Conservation (phyloP, 139 green algal species). For the Picochlorum sp. region DNA sequence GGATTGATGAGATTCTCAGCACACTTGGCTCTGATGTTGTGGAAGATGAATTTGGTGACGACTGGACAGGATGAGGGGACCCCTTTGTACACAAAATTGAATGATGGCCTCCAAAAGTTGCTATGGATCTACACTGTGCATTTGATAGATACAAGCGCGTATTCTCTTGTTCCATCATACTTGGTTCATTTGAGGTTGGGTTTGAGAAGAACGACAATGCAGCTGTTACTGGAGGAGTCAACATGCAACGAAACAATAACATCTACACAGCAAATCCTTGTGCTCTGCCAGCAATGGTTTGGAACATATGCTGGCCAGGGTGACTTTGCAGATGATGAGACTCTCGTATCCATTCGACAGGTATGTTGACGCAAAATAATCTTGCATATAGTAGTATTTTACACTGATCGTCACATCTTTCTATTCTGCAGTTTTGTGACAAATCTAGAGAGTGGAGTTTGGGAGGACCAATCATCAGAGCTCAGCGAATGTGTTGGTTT, state of each 20-base stretch:
- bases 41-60: slow-evolving; percentile 37
- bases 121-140: slow-evolving; percentile 32
- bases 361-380: not conserved
- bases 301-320: slow-evolving; percentile 12
- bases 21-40: slow-evolving; percentile 51
- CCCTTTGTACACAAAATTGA: slow-evolving; percentile 14
- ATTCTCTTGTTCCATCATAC: slow-evolving; percentile 42
- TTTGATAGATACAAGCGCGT: slow-evolving; percentile 26
- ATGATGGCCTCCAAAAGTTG: slow-evolving; percentile 22
- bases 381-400: not conserved
- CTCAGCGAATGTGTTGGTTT: slow-evolving; percentile 28
- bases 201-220: slow-evolving; percentile 24
- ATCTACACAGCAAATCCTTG: slow-evolving; percentile 19
- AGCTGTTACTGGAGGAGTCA: slow-evolving; percentile 31
- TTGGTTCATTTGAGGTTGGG: slow-evolving; percentile 40
- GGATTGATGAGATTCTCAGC: slow-evolving; percentile 45
- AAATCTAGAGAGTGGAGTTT: not conserved
- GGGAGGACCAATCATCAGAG: slow-evolving; percentile 27
- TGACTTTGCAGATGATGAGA: slow-evolving; percentile 27
- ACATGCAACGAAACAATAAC: slow-evolving; percentile 16
- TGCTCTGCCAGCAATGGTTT: slow-evolving; percentile 19
- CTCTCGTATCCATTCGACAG: not conserved
- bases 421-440: slow-evolving; percentile 8
- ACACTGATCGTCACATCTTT: not conserved
- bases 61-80: slow-evolving; percentile 7